A percentile compares a stretch with the other conserved stretches of the same genome.
Conservation (phyloP, 768 basidiomycete genomes). For the Multifurca ochricompacta region DNA sequence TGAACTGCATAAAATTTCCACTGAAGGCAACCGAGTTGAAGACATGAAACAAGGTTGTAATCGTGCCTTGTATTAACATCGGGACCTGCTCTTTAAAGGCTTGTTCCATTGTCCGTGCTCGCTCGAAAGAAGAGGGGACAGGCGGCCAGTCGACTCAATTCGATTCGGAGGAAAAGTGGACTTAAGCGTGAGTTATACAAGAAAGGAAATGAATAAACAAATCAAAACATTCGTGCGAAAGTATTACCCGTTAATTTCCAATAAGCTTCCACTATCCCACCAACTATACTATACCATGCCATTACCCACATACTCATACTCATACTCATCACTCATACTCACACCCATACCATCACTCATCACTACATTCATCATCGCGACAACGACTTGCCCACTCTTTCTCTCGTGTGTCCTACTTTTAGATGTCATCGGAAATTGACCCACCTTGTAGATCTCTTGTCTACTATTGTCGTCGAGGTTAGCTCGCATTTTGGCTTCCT, state of each 20-base stretch:
- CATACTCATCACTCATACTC: not conserved
- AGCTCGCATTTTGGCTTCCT: slow-evolving; percentile 23
- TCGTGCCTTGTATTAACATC: not conserved
- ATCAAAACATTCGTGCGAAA: slow-evolving; percentile 1
- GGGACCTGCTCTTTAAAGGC: not conserved
- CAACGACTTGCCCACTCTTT: slow-evolving; percentile 7
- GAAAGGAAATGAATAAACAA: too few species aligned
- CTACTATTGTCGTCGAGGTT: slow-evolving; percentile 66
- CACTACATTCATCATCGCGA: not conserved
- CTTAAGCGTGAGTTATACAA: slow-evolving; percentile 11
- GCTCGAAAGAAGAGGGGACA: not conserved
- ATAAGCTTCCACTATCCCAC: too few species aligned
- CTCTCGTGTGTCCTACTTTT: slow-evolving; percentile 26
- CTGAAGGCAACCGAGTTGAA: not conserved
- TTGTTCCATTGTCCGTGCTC: slow-evolving; percentile 1
- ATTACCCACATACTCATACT: too few species aligned
- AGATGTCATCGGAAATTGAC: slow-evolving; percentile 28
- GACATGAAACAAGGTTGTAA: not conserved
- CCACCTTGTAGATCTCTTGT: slow-evolving; percentile 42
- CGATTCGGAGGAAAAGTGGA: slow-evolving; percentile 7
- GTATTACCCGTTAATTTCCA: not conserved
- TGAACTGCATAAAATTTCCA: not conserved
- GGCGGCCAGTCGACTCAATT: not conserved
- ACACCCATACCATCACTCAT: not conserved
- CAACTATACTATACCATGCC: too few species aligned